Percentiles rank a stretch among this genome's conserved stretches.
Evolutionary conservation across 179 eudicot genomes (phyloP).

Genomic region (Amaranthus tricolor): DNA sequence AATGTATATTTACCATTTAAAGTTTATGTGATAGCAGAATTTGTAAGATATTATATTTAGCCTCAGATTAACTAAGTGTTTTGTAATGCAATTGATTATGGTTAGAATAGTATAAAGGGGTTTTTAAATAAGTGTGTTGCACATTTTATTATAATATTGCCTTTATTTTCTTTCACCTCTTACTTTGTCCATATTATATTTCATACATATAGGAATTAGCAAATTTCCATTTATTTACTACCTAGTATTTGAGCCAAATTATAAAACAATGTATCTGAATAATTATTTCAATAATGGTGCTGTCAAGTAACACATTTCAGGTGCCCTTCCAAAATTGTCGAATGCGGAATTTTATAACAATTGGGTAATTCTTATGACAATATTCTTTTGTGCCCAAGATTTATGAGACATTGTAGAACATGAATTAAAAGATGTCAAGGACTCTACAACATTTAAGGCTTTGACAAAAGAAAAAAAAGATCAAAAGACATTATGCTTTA

Average conservation of each 20-base stretch:
- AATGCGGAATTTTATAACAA: neutral
- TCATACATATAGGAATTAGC: neutral
- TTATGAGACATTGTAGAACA: neutral
- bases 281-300: neutral
- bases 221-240: neutral
- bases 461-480: neutral
- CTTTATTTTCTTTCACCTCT: no score
- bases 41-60: no score
- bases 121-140: no score
- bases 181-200: no score
- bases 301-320: neutral
- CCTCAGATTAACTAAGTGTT: no score
- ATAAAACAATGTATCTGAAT: neutral
- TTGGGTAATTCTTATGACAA: neutral
- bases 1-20: no score
- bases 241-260: neutral
- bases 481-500: constrained; percentile 5
- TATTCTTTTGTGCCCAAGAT: neutral
- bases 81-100: no score
- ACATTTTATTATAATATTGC: no score
- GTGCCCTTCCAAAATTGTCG: neutral
- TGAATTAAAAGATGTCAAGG: neutral
- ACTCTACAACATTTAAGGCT: neutral
- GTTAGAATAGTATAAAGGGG: no score
- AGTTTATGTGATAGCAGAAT: no score